Evolutionary conservation across 805 yeast genomes (phyloP), one percentile per base, ranked within the genome.

Genomic region (Jamesozyma hellenica): DNA sequence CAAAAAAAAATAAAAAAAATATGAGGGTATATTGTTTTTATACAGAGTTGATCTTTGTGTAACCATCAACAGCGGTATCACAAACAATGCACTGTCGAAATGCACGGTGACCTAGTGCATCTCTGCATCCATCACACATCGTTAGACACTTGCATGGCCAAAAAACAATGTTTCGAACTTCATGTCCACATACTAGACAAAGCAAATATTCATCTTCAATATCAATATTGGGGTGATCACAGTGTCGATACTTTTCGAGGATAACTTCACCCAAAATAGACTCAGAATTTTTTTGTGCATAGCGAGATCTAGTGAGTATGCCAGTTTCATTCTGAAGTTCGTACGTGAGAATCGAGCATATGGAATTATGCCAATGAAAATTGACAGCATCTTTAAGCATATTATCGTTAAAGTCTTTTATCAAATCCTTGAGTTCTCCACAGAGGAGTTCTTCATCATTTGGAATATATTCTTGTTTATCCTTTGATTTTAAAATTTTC

Each of bases 141-240:
- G 95, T 87, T 41, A 88, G 74, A 58, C 96, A 88, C 50, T 77
- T 74, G 56, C 96, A 88, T 0, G 96, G 96, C 96, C 96, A 88
- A 3, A 90, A 65, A 8, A 88, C 77, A 32, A 88, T 74, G 42
- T 80, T 82, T 47, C 96, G 68, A 4, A 77, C 72, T 42, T 80
- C 75, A 4, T 71, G 68, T 49, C 82, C 90, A 56, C 96, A 88
- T 2, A 88, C 79, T 6, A 84, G 94, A 61, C 96, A 87, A 5
- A 66, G 65, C 5, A 74, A 47, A 17, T 66, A 65, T 7, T 58
- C 64, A 13, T 49, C 58, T 15, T 51, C 48, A n/a, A 41, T 34
- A 6, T 37, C 36, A 11, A 39, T 27, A 7, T 17, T 26, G 4
- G 30, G 32, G 17, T 34, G 14, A 1, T 32, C 19, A 15, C 17